Conservation (phyloP, 2,329 filamentous ascomycete genomes). For the Fusarium continuum region DNA sequence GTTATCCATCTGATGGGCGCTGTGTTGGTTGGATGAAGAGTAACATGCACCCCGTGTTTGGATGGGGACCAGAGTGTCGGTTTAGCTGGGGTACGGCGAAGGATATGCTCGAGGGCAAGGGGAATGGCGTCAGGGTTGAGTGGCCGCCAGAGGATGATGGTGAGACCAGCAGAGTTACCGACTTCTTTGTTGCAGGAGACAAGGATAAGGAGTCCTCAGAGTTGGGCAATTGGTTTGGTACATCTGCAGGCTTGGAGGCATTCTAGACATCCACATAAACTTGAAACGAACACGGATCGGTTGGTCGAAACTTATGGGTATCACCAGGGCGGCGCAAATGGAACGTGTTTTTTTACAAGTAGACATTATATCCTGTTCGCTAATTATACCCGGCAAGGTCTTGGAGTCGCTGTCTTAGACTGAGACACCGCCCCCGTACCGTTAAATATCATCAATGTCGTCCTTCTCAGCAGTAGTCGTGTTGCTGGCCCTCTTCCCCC, state of each 20-base stretch:
- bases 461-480: slow-evolving; percentile 39
- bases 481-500: slow-evolving; percentile 60
- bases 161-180: slow-evolving; percentile 74
- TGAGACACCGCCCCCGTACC: slow-evolving; percentile 49
- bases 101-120: slow-evolving; percentile 86
- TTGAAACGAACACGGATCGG: neutral
- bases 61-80: slow-evolving; percentile 91
- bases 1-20: slow-evolving; percentile 88
- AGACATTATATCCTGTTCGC: slow-evolving; percentile 46
- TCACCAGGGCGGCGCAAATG: slow-evolving; percentile 9
- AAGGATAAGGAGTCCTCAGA: slow-evolving; percentile 66
- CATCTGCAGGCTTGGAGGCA: slow-evolving; percentile 71
- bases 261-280: slow-evolving; percentile 60
- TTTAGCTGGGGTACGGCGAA: slow-evolving; percentile 98
- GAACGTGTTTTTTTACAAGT: slow-evolving; percentile 23
- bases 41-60: slow-evolving; percentile 93
- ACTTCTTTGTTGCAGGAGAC: slow-evolving; percentile 70
- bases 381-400: slow-evolving; percentile 32
- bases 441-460: slow-evolving; percentile 69
- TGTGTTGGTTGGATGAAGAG: slow-evolving; percentile 83
- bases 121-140: slow-evolving; percentile 74
- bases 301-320: neutral
- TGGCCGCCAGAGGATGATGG: slow-evolving; percentile 83
- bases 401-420: slow-evolving; percentile 24
- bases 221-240: slow-evolving; percentile 84